Evolutionary conservation across 768 basidiomycete genomes (phyloP).

Genomic region (Pilatotrama ljubarskyi): DNA sequence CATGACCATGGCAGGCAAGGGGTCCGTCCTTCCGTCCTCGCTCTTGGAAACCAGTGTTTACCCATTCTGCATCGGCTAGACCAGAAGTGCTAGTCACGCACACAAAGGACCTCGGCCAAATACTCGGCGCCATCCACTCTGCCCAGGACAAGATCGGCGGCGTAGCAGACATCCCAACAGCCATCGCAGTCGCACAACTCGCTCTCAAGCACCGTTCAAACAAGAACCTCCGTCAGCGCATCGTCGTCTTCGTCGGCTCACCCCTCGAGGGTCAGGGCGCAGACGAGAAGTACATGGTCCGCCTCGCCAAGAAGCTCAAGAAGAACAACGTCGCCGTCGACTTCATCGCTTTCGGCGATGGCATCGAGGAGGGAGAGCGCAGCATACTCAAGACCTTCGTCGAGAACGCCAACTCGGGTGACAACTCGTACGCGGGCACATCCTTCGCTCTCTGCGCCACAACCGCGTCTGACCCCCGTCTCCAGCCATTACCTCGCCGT

Average conservation of each 20-base stretch:
- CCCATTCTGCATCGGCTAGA: conserved; percentile 38
- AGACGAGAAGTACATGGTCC: conserved; percentile 78
- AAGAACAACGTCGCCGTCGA: conserved; percentile 99
- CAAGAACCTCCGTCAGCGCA: conserved; percentile 95
- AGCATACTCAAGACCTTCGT: conserved; percentile 79
- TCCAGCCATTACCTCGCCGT: conserved; percentile 79
- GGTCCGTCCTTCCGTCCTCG: conserved; percentile 45
- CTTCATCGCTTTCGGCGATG: conserved; percentile 88
- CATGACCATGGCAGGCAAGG: conserved; percentile 98
- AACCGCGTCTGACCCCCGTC: background rate
- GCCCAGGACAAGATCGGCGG: conserved; percentile 77
- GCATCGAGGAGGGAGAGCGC: conserved; percentile 71
- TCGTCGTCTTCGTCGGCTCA: conserved; percentile 91
- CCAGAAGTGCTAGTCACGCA: conserved; percentile 97
- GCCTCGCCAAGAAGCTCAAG: conserved; percentile 95
- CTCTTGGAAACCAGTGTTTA: background rate
- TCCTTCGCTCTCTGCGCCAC: background rate
- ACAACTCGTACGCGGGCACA: conserved; percentile 73
- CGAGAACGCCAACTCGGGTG: conserved; percentile 75
- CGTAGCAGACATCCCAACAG: conserved; percentile 81
- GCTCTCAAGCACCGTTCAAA: conserved; percentile 97
- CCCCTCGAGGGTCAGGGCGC: conserved; percentile 72
- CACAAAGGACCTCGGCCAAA: conserved; percentile 92
- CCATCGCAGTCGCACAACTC: conserved; percentile 91
- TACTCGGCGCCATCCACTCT: conserved; percentile 75